phyloP scores from a whole-genome alignment of 139 green algal species.

The Chlorella sorokiniana region DNA sequence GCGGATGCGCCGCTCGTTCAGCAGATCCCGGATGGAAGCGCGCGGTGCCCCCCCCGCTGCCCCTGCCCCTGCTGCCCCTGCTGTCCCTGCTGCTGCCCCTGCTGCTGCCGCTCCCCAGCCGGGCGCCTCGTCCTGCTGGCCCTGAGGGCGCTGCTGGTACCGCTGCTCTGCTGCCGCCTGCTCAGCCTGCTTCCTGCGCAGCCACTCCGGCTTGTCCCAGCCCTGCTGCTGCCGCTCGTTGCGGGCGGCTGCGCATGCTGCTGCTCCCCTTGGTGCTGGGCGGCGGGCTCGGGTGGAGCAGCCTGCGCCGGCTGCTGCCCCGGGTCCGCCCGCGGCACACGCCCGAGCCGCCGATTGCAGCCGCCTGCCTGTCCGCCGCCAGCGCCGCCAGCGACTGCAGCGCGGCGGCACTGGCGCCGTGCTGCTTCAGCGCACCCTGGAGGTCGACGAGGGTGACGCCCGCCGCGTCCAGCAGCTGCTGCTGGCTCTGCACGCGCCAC shows the following conservation, averaged over 20 bases:
- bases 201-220: background rate
- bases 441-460: constrained; percentile 2
- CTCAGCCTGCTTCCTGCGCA: background rate
- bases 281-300: background rate
- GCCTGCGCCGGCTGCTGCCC: background rate
- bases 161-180: background rate
- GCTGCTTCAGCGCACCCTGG: background rate
- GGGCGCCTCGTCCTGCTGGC: constrained; percentile 7
- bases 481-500: background rate
- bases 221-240: background rate
- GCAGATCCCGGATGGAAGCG: constrained; percentile 45
- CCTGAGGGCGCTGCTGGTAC: background rate
- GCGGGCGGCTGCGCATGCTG: background rate
- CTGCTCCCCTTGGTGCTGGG: background rate
- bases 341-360: background rate
- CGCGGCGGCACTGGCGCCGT: background rate
- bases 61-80: background rate
- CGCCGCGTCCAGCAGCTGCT: background rate
- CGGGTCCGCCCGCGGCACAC: background rate
- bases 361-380: constrained; percentile 8
- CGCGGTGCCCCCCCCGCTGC: background rate
- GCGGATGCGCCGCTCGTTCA: constrained; percentile 42
- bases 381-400: background rate
- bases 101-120: constrained; percentile 11
- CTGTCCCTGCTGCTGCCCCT: background rate